These are phyloP conservation scores for Boletus pseudopeckii DNA, from an alignment of 768 basidiomycete species.

Conservation along the genomic window DNA sequence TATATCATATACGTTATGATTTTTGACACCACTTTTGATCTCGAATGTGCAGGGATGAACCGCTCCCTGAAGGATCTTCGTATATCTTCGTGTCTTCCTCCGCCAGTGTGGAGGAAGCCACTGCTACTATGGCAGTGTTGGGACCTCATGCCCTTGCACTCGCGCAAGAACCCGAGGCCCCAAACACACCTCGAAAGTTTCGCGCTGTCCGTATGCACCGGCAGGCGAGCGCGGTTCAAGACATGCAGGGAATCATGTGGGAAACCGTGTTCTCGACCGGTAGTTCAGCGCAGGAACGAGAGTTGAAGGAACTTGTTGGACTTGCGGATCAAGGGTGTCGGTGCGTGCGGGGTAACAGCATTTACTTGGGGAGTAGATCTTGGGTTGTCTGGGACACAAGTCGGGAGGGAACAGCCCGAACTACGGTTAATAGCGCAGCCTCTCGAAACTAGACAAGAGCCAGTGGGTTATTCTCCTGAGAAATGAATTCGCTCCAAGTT, in stretches of 20 bases:
- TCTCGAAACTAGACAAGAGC: not conserved
- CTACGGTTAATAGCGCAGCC: not conserved
- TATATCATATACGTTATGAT: too few species aligned
- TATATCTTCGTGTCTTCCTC: constrained; percentile 23
- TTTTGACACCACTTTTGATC: not conserved
- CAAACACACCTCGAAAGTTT: not conserved
- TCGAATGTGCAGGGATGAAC: constrained; percentile 18
- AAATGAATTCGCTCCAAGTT: not conserved
- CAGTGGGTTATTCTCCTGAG: not conserved
- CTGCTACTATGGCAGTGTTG: constrained; percentile 23
- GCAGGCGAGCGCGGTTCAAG: not conserved
- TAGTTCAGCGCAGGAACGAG: constrained; percentile 8
- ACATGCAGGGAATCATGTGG: not conserved
- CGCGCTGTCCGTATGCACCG: constrained; percentile 19
- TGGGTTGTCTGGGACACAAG: constrained; percentile 25
- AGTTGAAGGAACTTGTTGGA: constrained; percentile 11
- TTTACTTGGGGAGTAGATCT: constrained; percentile 9
- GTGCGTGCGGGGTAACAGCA: not conserved
- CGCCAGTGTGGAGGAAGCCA: constrained; percentile 7
- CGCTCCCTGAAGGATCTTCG: constrained; percentile 7
- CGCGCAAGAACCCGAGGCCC: constrained; percentile 6
- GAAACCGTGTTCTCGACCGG: constrained; percentile 16
- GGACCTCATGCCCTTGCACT: constrained; percentile 25
- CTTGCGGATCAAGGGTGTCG: not conserved
- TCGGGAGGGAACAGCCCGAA: not conserved